phyloP scores from a whole-genome alignment of 108 stramenopile species.

The Cylindrotheca fusiformis region DNA sequence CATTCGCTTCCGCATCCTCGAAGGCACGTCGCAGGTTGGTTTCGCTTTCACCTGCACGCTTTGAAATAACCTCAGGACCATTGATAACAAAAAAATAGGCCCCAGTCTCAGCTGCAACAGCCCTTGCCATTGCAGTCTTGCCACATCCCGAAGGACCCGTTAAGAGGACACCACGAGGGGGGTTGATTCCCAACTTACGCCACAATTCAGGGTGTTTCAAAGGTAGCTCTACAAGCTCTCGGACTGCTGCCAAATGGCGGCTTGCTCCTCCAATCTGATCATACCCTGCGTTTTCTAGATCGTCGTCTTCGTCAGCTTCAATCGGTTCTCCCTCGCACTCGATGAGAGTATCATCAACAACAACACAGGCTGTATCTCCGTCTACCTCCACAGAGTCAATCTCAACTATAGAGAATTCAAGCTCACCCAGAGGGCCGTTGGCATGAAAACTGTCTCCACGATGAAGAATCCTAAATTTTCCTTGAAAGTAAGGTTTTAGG shows the following conservation, averaged over 20 bases:
- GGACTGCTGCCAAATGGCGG: slow-evolving; percentile 93
- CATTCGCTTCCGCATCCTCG: slow-evolving; percentile 89
- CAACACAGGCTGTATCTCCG: slow-evolving; percentile 77
- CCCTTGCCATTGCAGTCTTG: slow-evolving; percentile 95
- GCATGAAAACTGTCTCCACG: slow-evolving; percentile 74
- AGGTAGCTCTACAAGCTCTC: slow-evolving; percentile 97
- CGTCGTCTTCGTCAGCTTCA: slow-evolving; percentile 74
- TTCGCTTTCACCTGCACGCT: slow-evolving; percentile 93
- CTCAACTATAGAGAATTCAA: slow-evolving; percentile 83
- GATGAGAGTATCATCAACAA: slow-evolving; percentile 85
- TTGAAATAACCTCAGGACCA: slow-evolving; percentile 97
- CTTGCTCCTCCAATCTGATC: slow-evolving; percentile 96
- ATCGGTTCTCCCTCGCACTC: slow-evolving; percentile 80
- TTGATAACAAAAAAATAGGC: slow-evolving; percentile 97
- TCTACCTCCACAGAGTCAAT: slow-evolving; percentile 86
- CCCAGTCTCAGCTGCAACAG: slow-evolving; percentile 95
- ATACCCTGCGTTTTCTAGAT: slow-evolving; percentile 95
- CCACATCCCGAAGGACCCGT: slow-evolving; percentile 98
- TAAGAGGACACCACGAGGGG: slow-evolving; percentile 95
- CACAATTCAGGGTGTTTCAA: slow-evolving; percentile 96
- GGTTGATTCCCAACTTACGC: slow-evolving; percentile 89
- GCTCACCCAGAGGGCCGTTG: slow-evolving; percentile 67
- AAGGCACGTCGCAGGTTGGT: slow-evolving; percentile 87
- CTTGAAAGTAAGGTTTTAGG: slow-evolving; percentile 83
- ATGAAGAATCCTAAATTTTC: slow-evolving; percentile 75